Evolutionary conservation across 805 yeast species (phyloP).

Genomic region (Isabelozyma gotoi): DNA sequence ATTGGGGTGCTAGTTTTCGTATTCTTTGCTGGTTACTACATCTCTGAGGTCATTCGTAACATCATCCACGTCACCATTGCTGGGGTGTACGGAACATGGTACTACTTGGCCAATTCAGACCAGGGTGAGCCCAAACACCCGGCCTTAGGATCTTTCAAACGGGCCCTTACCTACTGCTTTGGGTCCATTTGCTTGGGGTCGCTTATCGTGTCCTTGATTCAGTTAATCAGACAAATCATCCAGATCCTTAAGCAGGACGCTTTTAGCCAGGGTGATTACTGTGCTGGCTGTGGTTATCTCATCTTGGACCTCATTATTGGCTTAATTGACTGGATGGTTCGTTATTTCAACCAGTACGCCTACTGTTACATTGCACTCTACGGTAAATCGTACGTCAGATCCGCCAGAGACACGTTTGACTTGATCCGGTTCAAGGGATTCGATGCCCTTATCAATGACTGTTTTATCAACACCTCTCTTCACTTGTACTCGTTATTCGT

Average conservation of each 20-base stretch:
- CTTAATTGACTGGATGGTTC: constrained; percentile 73
- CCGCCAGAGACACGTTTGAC: constrained; percentile 82
- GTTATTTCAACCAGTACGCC: constrained; percentile 89
- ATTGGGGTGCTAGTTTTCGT: constrained; percentile 71
- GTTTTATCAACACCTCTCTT: constrained; percentile 74
- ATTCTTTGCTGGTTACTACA: constrained; percentile 79
- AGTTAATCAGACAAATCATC: constrained; percentile 58
- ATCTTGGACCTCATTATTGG: constrained; percentile 60
- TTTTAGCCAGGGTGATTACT: constrained; percentile 49
- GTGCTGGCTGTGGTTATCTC: constrained; percentile 52
- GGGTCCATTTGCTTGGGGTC: constrained; percentile 91
- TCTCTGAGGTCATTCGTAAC: constrained; percentile 80
- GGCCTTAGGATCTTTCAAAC: constrained; percentile 73
- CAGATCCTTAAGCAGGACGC: constrained; percentile 52
- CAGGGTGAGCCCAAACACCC: constrained; percentile 79
- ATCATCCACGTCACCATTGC: constrained; percentile 78
- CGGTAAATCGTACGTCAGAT: constrained; percentile 71
- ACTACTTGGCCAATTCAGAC: constrained; percentile 71
- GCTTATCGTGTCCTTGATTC: constrained; percentile 67
- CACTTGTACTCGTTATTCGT: constrained; percentile 74
- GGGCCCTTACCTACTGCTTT: constrained; percentile 82
- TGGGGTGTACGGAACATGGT: constrained; percentile 91
- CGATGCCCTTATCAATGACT: constrained; percentile 82
- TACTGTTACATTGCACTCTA: constrained; percentile 84
- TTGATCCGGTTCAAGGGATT: constrained; percentile 76